Evolutionary conservation across 1,139 yeast species (phyloP), one percentile per base, ranked within the genome.

Genomic region (Geotrichum australiense): DNA sequence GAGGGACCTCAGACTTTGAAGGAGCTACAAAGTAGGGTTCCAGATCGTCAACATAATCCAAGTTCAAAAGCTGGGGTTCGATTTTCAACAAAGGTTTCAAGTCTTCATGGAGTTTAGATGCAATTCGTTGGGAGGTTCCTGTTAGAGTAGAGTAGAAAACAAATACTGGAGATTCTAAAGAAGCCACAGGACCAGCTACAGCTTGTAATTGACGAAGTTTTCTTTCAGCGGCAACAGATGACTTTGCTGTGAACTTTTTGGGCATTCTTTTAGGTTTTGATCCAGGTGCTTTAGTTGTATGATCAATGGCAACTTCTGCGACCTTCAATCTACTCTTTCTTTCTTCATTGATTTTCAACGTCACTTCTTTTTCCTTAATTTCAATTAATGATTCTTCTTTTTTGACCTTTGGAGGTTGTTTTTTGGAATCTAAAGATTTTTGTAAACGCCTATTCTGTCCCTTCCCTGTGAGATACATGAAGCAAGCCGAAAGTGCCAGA

Each of bases 61-160:
- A 63, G 58, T 85, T 81, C 41, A 79, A 52, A 32, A 84, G 57
- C 41, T 68, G 71, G 4, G 91, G 82, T n/a, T 63, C 58, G 36
- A 59, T 56, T 4, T 53, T 53, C 45, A 76, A 56, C 19, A 57
- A 54, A 18, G 71, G 59, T 26, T 63, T 62, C 1, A 72, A 69
- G 6, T 48, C 45, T 6, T 47, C 45, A 28, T 58, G 18, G 12
- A 44, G 16, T 11, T 28, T 22, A 20, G 41, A 30, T 53, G 96
- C 95, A 21, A 78, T 73, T 52, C 84, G 68, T 52, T 79, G 79
- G 0, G 94, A 74, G 2, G 93, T 69, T 3, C 96, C 96, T 2
- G 94, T 87, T 46, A 87, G 66, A 0, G 96, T 81, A 7, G 96
- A 80, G 61, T 83, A 87, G 53, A 87, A 83, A 4, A 87, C 74